Base-by-base conservation (phyloP, 2,329 filamentous ascomycete species). In the Alternaria dauci region DNA sequence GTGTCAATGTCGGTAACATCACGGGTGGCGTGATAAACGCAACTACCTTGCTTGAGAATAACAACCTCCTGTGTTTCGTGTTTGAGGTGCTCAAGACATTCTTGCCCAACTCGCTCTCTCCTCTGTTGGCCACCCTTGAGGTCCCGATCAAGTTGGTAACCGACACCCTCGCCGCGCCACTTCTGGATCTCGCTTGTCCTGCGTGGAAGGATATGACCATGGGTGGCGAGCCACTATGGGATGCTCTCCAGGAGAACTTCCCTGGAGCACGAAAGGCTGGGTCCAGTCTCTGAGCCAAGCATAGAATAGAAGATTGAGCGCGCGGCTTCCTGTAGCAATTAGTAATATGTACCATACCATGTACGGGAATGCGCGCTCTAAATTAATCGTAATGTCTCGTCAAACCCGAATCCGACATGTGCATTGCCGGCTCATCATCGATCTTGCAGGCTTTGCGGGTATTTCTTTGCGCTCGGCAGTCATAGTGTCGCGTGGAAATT, bases 1-100 rank as follows among this genome's bases (percentile, higher is more conserved):
- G 83, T 5, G 67, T 87, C 54, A 73, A 71, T 18, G 12, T 72
- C 52, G 18, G 55, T 23, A 47, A 73, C 55, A 82, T 62, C 44
- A 67, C 66, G 16, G 43, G 68, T 42, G 51, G 66, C 18, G 48
- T 74, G 36, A 42, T 75, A 52, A 54, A 65, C 46, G 25, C 43
- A 4, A 30, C 26, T 44, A 75, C 73, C 2, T 63, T 81, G 3
- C 69, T 81, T 8, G 71, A 82, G 53, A 75, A 71, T n/a, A 78
- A 80, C 70, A 78, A 77, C 52, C 70, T 80, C 2, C 62, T 76
- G 2, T 80, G 78, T 62, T 78, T 80, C 60, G 69, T 70, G 4
- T 72, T 78, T 50, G 60, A 79, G 53, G 41, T 77, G n/a, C 62
- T 76, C 46, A 72, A 76, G 55, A 76, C 78, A 3, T 71, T 72